Percentiles rank a stretch among this genome's conserved stretches.
These are phyloP conservation scores for Hericium rajendrae DNA, from an alignment of 768 basidiomycete species.

Conservation along the genomic window DNA sequence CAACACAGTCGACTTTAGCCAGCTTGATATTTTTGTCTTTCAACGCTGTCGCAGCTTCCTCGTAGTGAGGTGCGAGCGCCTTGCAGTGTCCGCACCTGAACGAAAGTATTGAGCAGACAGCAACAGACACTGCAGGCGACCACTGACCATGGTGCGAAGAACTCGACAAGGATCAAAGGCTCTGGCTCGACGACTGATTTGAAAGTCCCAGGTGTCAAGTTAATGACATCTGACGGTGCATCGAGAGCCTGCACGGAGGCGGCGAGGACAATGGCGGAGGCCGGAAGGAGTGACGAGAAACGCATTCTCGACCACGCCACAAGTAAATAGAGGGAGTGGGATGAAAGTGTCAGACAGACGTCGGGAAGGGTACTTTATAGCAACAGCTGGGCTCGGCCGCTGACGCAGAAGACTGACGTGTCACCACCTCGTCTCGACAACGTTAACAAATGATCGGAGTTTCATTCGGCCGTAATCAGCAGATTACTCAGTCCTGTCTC, in stretches of 20 bases:
- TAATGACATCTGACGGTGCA: slow-evolving; percentile 71
- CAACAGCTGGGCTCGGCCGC: slow-evolving; percentile 20
- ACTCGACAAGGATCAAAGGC: slow-evolving; percentile 82
- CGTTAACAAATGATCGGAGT: neutral
- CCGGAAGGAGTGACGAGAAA: slow-evolving; percentile 38
- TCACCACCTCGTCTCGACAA: neutral
- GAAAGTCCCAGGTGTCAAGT: slow-evolving; percentile 62
- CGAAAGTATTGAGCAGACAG: neutral
- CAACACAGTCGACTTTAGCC: slow-evolving; percentile 97
- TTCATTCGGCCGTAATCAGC: neutral
- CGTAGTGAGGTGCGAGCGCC: slow-evolving; percentile 87
- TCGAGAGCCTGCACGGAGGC: slow-evolving; percentile 44
- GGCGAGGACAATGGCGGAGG: slow-evolving; percentile 44
- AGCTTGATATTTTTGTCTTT: slow-evolving; percentile 86
- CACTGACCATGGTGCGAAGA: slow-evolving; percentile 87
- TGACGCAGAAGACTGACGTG: neutral
- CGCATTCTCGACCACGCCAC: slow-evolving; percentile 45
- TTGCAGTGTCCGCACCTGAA: slow-evolving; percentile 92
- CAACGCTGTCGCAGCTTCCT: slow-evolving; percentile 86
- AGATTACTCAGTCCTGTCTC: neutral
- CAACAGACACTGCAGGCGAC: slow-evolving; percentile 25
- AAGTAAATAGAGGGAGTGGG: slow-evolving; percentile 14
- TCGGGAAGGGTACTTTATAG: neutral
- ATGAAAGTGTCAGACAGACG: slow-evolving; percentile 6
- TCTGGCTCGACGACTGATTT: slow-evolving; percentile 55